phyloP scores from a whole-genome alignment of 2,329 filamentous ascomycete species.

The Coleophoma cylindrospora region DNA sequence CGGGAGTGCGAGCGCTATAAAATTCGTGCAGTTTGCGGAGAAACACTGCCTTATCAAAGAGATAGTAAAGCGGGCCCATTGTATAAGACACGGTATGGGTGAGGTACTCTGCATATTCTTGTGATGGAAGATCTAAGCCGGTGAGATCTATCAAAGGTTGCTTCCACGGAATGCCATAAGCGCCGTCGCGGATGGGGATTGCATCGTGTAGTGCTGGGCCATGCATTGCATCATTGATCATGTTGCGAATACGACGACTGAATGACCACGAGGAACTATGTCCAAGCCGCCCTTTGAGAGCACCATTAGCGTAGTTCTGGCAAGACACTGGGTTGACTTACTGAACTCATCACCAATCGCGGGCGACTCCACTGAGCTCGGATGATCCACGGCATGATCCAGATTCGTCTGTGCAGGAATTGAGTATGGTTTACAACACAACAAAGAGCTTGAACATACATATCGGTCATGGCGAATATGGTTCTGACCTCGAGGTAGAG shows the following conservation, averaged over 20 bases:
- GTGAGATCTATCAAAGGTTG: not conserved
- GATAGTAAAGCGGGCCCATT: not conserved
- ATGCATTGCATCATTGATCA: not conserved
- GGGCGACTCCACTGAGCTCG: not conserved
- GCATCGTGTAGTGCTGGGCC: not conserved
- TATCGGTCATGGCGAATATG: no score
- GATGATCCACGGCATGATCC: not conserved
- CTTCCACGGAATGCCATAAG: not conserved
- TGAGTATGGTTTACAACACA: no score
- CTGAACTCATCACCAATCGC: slow-evolving; percentile 1
- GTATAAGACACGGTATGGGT: not conserved
- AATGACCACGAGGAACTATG: not conserved
- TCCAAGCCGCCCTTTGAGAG: not conserved
- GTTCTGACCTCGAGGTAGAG: not conserved
- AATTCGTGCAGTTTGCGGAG: not conserved
- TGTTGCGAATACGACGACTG: not conserved
- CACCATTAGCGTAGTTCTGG: not conserved
- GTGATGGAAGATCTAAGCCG: not conserved
- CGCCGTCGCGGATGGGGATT: not conserved
- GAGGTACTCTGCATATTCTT: slow-evolving; percentile 1
- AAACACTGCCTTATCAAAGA: not conserved
- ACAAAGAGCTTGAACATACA: no score
- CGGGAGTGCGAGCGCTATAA: not conserved
- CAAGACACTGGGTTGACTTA: not conserved
- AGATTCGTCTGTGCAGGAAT: not conserved